Conservation (phyloP, 176 grass and related monocot genomes). For the Rhynchospora tenuis region DNA sequence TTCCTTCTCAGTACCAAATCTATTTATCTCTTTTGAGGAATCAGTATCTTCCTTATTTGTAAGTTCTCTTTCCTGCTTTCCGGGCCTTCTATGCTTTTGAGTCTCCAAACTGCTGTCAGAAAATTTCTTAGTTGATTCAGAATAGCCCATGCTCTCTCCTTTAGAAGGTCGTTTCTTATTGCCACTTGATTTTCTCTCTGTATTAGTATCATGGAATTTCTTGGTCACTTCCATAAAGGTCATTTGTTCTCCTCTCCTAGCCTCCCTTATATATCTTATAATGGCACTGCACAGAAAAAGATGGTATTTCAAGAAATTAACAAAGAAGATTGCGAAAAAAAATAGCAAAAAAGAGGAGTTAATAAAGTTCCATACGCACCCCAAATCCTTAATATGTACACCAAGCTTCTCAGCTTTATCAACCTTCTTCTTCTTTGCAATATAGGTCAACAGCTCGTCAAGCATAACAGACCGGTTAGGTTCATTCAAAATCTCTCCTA, state of each 20-base stretch:
- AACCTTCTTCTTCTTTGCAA: constrained; percentile 47
- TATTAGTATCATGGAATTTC: constrained; percentile 27
- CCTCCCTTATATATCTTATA: constrained; percentile 55
- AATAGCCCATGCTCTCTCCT: neutral
- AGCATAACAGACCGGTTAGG: constrained; percentile 41
- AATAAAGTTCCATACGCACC: constrained; percentile 45
- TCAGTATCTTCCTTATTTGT: constrained; percentile 7
- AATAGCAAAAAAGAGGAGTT: neutral
- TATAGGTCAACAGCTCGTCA: constrained; percentile 67
- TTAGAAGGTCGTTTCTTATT: neutral
- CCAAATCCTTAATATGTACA: constrained; percentile 65
- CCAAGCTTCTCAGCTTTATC: constrained; percentile 64
- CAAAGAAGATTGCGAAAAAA: neutral
- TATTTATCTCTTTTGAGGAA: constrained; percentile 31
- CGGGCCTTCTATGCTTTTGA: neutral
- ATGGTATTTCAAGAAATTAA: neutral
- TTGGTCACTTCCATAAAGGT: constrained; percentile 28
- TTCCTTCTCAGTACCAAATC: constrained; percentile 40
- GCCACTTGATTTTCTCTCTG: constrained; percentile 13
- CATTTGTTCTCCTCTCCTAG: constrained; percentile 46
- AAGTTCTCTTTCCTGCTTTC: constrained; percentile 6
- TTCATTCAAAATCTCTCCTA: constrained; percentile 48
- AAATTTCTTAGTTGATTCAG: neutral
- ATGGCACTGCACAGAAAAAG: constrained; percentile 51
- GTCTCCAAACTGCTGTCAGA: neutral